A percentile compares a stretch with the other conserved stretches of the same genome.
These are phyloP conservation scores for Pythium phragmiticola DNA, from an alignment of 352 stramenopile genomes.

Conservation along the genomic window DNA sequence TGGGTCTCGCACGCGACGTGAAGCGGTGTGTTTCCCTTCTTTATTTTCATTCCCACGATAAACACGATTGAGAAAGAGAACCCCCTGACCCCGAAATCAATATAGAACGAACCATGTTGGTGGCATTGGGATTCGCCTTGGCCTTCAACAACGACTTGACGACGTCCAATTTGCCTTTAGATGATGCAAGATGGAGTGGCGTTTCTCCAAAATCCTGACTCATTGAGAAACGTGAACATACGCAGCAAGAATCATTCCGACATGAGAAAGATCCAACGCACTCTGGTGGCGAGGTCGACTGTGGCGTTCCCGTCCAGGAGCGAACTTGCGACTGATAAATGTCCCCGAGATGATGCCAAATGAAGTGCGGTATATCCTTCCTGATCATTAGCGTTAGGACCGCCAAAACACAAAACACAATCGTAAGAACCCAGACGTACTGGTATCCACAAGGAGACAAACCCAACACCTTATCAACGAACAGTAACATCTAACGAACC, in stretches of 20 bases:
- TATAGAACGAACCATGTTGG: background rate
- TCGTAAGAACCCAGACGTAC: background rate
- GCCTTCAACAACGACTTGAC: background rate
- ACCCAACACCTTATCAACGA: background rate
- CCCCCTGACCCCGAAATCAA: too few species aligned
- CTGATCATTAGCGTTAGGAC: too few species aligned
- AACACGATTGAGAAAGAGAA: background rate
- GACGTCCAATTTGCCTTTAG: background rate
- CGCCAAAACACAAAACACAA: background rate
- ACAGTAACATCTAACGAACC: background rate
- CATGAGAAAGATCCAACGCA: background rate
- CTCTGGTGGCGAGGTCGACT: too few species aligned
- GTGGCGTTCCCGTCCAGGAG: too few species aligned
- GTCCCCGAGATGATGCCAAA: too few species aligned
- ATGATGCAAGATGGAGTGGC: background rate
- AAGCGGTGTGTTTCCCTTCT: too few species aligned
- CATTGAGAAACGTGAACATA: background rate
- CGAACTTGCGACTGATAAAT: too few species aligned
- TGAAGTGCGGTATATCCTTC: too few species aligned
- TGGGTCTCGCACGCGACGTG: too few species aligned
- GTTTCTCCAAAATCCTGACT: background rate
- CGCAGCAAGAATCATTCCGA: background rate
- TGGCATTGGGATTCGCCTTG: background rate
- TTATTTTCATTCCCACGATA: too few species aligned
- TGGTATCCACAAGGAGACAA: background rate